Conservation (phyloP, 805 yeast species). For the Diddensiella transvaalensis region DNA sequence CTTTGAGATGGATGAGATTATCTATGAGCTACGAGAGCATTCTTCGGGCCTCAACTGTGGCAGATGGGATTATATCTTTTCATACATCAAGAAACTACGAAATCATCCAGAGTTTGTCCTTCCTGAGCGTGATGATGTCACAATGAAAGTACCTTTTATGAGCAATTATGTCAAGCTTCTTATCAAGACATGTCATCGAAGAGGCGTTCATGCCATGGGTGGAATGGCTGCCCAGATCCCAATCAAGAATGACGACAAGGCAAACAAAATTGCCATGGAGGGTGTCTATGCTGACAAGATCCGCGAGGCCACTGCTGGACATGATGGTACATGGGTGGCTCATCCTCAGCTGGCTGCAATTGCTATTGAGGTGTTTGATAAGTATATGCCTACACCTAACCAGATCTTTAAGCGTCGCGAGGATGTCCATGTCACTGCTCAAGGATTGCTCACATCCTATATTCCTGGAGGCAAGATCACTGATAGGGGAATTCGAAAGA, state of each 20-base stretch:
- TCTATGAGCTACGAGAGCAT: constrained; percentile 68
- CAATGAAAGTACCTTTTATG: constrained; percentile 70
- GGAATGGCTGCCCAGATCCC: constrained; percentile 81
- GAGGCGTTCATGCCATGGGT: constrained; percentile 75
- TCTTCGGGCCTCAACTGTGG: constrained; percentile 73
- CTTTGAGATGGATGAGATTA: constrained; percentile 75
- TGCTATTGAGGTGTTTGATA: constrained; percentile 65
- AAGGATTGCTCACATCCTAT: constrained; percentile 58
- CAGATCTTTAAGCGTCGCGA: constrained; percentile 55
- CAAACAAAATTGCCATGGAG: constrained; percentile 62
- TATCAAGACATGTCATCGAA: constrained; percentile 64
- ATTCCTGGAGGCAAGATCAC: constrained; percentile 58
- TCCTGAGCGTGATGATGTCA: constrained; percentile 68
- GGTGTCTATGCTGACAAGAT: constrained; percentile 65
- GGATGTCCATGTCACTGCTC: constrained; percentile 49
- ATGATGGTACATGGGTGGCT: constrained; percentile 78
- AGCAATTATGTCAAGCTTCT: constrained; percentile 59
- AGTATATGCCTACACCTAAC: constrained; percentile 72
- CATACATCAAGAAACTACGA: constrained; percentile 62
- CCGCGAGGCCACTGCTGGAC: constrained; percentile 64
- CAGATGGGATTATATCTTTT: constrained; percentile 74
- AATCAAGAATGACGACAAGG: constrained; percentile 58
- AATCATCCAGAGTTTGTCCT: constrained; percentile 58
- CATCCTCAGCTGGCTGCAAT: constrained; percentile 68
- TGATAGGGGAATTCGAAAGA: constrained; percentile 62